Percentiles rank a stretch among this genome's conserved stretches.
phyloP scores from a whole-genome alignment of 371 early-diverging fungal genomes.

The Apophysomyces sp. region DNA sequence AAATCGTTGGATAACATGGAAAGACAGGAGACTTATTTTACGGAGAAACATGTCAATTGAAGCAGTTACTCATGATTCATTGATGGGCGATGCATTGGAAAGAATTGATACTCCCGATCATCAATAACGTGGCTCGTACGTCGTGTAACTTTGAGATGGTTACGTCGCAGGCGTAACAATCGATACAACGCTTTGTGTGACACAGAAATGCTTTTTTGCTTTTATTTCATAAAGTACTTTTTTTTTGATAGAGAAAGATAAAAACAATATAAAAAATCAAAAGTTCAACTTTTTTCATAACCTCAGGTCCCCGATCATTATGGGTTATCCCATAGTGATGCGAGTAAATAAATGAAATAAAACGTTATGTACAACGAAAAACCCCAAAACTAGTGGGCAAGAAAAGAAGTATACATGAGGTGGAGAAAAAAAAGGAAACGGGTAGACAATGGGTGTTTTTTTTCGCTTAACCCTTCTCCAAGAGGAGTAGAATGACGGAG shows the following conservation, averaged over 20 bases:
- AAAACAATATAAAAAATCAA: background rate
- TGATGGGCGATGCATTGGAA: too few relatives aligned
- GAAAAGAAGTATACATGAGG: background rate
- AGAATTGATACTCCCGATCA: background rate
- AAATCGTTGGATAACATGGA: too few relatives aligned
- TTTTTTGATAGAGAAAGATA: background rate
- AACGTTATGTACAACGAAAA: background rate
- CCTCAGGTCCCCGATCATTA: background rate
- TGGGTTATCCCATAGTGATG: background rate
- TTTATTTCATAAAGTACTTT: background rate
- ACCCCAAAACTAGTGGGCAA: background rate
- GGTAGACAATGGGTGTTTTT: too few relatives aligned
- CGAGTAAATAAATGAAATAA: background rate
- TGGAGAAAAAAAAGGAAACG: background rate
- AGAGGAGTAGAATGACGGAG: too few relatives aligned
- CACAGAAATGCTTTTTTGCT: background rate
- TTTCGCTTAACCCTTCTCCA: too few relatives aligned
- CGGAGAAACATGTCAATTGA: too few relatives aligned
- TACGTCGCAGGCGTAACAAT: background rate
- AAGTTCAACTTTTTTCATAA: background rate
- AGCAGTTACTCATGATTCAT: too few relatives aligned
- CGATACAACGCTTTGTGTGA: background rate
- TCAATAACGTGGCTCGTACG: background rate
- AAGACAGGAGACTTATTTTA: too few relatives aligned
- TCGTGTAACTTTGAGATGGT: background rate